phyloP scores from a whole-genome alignment of 306 rosid species.

The Vigna unguiculata region DNA sequence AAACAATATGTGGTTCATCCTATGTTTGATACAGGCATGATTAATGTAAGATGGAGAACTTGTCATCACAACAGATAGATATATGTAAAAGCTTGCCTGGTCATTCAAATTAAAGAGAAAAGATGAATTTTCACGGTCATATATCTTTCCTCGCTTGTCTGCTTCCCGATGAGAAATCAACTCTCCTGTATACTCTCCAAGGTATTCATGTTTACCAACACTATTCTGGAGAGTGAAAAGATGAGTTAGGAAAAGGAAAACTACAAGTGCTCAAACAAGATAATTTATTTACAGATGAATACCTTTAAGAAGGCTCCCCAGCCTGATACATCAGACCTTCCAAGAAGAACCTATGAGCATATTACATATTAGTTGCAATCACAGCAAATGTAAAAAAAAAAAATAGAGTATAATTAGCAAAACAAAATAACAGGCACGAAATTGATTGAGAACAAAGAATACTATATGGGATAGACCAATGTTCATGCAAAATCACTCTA shows the following conservation, averaged over 20 bases:
- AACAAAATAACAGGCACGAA: background rate
- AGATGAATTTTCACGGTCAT: slow-evolving; percentile 98
- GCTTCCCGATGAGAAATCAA: slow-evolving; percentile 97
- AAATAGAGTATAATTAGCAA: slow-evolving; percentile 18
- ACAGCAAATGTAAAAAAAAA: slow-evolving; percentile 13
- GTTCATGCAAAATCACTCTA: slow-evolving; percentile 20
- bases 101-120: slow-evolving; percentile 98
- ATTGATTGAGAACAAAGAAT: slow-evolving; percentile 17
- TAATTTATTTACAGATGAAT: slow-evolving; percentile 38
- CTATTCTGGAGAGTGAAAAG: slow-evolving; percentile 72
- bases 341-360: slow-evolving; percentile 83
- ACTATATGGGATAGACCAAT: slow-evolving; percentile 21
- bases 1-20: slow-evolving; percentile 24
- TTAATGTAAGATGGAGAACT: slow-evolving; percentile 13
- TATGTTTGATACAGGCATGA: background rate
- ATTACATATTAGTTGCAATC: slow-evolving; percentile 31
- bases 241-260: slow-evolving; percentile 48
- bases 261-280: background rate
- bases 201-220: slow-evolving; percentile 98
- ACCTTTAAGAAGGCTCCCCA: slow-evolving; percentile 99
- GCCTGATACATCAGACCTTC: slow-evolving; percentile 96
- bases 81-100: slow-evolving; percentile 68
- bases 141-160: slow-evolving; percentile 98
- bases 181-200: slow-evolving; percentile 99
- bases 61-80: background rate